Conservation (phyloP, 441 rosid genomes). For the Isatis lusitanica region DNA sequence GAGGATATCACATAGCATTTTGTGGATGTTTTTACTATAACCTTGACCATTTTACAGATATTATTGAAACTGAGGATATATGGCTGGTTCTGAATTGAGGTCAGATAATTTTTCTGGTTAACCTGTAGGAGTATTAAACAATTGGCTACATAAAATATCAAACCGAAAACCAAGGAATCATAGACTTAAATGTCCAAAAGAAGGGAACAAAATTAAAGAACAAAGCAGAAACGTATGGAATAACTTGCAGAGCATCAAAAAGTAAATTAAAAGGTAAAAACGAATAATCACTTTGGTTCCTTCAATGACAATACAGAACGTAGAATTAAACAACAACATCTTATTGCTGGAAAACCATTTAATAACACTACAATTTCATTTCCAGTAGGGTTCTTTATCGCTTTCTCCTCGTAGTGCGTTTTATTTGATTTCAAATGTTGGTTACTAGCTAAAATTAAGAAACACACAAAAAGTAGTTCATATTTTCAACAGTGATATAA, state of each 20-base stretch:
- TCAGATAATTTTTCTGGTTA: too few relatives aligned
- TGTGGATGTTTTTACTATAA: neutral
- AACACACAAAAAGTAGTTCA: too few relatives aligned
- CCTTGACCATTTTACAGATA: too few relatives aligned
- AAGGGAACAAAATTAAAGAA: constrained; percentile 7
- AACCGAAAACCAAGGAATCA: neutral
- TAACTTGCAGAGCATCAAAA: constrained; percentile 6
- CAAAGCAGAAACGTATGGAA: constrained; percentile 22
- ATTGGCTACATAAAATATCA: neutral
- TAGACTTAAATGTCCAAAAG: neutral
- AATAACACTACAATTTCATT: too few relatives aligned
- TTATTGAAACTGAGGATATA: too few relatives aligned
- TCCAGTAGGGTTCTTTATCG: too few relatives aligned
- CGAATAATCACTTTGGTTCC: constrained; percentile 5
- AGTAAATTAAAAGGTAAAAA: neutral
- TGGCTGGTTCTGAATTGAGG: too few relatives aligned
- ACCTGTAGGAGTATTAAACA: neutral
- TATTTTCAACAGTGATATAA: too few relatives aligned
- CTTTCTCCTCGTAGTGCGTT: too few relatives aligned
- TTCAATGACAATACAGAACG: neutral
- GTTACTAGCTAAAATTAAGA: too few relatives aligned
- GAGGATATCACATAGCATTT: neutral
- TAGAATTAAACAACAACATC: neutral
- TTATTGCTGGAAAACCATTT: too few relatives aligned
- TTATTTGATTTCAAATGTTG: too few relatives aligned